A percentile compares a stretch with the other conserved stretches of the same genome.
phyloP scores from a whole-genome alignment of 176 grass and related monocot species.

The Dendrocalamus sinicus region DNA sequence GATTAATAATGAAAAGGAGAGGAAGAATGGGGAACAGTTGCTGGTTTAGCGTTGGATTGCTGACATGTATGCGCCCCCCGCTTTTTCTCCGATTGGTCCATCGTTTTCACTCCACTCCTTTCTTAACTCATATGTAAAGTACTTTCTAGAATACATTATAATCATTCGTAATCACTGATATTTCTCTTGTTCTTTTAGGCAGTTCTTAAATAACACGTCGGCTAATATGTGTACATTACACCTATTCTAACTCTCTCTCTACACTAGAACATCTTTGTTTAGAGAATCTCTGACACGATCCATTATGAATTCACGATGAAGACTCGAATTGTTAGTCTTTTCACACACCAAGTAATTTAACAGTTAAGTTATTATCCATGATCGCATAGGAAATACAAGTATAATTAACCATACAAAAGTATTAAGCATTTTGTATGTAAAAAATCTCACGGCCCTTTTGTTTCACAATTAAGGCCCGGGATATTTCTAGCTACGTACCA shows the following conservation, averaged over 20 bases:
- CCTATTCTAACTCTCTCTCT: not conserved
- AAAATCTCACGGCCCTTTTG: no score
- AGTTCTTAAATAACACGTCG: not conserved
- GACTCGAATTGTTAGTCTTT: not conserved
- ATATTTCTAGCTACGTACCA: no score
- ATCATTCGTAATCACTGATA: not conserved
- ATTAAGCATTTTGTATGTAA: no score
- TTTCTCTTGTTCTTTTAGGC: not conserved
- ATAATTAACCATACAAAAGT: not conserved
- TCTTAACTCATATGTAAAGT: not conserved
- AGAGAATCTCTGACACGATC: not conserved
- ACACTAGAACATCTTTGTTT: no score
- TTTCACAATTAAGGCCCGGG: no score
- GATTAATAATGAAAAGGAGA: constrained; percentile 22
- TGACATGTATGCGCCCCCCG: constrained; percentile 26
- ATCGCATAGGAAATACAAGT: not conserved
- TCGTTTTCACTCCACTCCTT: constrained; percentile 30
- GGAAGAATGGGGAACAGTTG: constrained; percentile 24
- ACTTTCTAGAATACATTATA: not conserved
- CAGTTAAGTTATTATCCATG: not conserved
- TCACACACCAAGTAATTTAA: not conserved
- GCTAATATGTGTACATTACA: not conserved
- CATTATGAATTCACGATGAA: not conserved
- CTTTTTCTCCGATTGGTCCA: constrained; percentile 30
- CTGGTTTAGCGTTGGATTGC: constrained; percentile 9